Conservation (phyloP, 129 eudicot genomes). For the Centrapalus pauciflorus region DNA sequence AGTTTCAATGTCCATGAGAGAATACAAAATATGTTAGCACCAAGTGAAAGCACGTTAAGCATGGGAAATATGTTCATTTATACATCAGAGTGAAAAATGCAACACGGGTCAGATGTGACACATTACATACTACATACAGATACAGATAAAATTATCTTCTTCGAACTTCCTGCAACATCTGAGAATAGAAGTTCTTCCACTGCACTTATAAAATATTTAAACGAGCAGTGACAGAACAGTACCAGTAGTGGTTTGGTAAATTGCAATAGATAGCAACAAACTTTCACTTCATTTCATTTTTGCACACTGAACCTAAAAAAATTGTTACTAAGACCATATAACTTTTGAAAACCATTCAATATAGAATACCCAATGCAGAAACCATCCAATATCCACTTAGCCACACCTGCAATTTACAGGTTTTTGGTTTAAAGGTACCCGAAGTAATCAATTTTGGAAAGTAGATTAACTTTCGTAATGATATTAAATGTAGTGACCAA, state of each 20-base stretch:
- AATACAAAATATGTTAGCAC: conserved; percentile 1
- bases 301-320: neutral
- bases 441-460: neutral
- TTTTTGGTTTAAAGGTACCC: neutral
- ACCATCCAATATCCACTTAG: no score
- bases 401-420: neutral
- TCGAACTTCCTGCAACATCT: neutral
- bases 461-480: neutral
- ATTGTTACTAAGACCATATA: neutral
- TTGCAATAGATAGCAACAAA: neutral
- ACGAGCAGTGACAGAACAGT: neutral
- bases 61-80: neutral
- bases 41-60: neutral
- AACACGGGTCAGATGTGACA: neutral
- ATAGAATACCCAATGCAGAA: no score
- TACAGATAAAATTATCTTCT: neutral
- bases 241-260: neutral
- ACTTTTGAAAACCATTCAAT: neutral
- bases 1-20: neutral
- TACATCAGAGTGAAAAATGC: neutral
- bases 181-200: neutral
- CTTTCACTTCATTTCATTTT: neutral
- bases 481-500: neutral
- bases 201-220: no score
- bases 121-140: neutral